A percentile compares a stretch with the other conserved stretches of the same genome.
These are phyloP conservation scores for Colletotrichum ledebouriae DNA, from an alignment of 2,329 filamentous ascomycete species.

Conservation along the genomic window DNA sequence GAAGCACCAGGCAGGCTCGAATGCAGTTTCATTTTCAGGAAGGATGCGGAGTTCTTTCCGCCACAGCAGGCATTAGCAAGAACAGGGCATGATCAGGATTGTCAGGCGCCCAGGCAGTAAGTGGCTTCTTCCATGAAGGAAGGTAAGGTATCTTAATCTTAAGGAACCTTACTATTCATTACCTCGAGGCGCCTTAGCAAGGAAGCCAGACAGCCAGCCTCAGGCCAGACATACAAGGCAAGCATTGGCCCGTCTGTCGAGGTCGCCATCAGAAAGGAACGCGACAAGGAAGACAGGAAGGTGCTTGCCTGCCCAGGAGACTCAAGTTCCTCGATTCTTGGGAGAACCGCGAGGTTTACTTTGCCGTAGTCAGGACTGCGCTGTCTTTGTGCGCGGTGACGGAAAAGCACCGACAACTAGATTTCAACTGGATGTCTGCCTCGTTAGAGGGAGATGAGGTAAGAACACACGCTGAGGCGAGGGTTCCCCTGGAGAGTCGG, in stretches of 20 bases:
- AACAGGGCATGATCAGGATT: neutral
- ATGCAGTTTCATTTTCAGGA: conserved; percentile 36
- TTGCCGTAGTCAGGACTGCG: no score
- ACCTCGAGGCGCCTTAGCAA: no score
- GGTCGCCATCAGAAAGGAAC: neutral
- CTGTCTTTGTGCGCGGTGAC: neutral
- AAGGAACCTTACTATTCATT: no score
- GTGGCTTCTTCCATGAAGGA: conserved; percentile 1
- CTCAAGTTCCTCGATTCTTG: no score
- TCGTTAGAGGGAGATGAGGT: conserved; percentile 6
- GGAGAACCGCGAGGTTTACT: no score
- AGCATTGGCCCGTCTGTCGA: neutral
- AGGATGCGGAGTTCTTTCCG: conserved; percentile 40
- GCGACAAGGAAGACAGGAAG: neutral
- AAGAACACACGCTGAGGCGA: conserved; percentile 9
- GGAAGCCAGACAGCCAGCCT: neutral
- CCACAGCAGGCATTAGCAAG: conserved; percentile 7
- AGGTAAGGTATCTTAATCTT: no score
- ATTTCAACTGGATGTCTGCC: neutral
- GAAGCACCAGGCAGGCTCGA: conserved; percentile 20
- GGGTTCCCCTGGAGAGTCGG: conserved; percentile 24
- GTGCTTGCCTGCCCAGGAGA: neutral
- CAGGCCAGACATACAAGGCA: neutral
- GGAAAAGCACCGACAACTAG: conserved; percentile 3
- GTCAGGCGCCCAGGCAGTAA: neutral